Conservation (phyloP, 23 red algal genomes). For the Gracilaria domingensis region DNA sequence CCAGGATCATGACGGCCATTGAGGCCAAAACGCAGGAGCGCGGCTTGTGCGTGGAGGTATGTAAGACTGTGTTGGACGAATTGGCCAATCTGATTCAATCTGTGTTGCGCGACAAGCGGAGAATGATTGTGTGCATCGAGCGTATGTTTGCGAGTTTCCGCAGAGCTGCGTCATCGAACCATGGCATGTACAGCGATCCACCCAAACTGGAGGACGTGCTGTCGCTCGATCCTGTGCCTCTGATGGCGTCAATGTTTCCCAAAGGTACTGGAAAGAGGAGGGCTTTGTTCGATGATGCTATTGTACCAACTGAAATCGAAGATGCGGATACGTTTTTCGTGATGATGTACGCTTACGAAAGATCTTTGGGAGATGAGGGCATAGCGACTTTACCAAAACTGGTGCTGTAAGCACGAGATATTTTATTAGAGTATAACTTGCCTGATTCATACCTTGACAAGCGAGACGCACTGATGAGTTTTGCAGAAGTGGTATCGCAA, state of each 20-base stretch:
- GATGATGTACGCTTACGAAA: conserved; percentile 56
- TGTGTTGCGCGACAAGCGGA: conserved; percentile 42
- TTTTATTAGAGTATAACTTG: conserved; percentile 36
- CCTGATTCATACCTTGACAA: conserved; percentile 73
- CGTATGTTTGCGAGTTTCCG: conserved; percentile 62
- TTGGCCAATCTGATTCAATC: conserved; percentile 36
- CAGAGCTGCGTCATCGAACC: conserved; percentile 1
- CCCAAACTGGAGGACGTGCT: conserved; percentile 35
- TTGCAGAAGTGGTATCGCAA: conserved; percentile 31
- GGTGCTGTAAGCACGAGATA: conserved; percentile 20
- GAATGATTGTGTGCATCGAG: conserved; percentile 69
- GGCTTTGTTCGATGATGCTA: conserved; percentile 33
- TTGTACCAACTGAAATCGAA: conserved; percentile 57
- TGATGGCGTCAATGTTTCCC: conserved; percentile 49
- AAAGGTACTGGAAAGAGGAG: conserved; percentile 50
- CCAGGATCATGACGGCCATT: conserved; percentile 43
- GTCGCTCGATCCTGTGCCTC: conserved; percentile 14
- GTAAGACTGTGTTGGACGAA: conserved; percentile 68
- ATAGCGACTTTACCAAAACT: conserved; percentile 8
- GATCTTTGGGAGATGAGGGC: not conserved
- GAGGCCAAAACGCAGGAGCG: conserved; percentile 25
- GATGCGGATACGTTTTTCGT: conserved; percentile 52
- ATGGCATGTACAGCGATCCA: conserved; percentile 7
- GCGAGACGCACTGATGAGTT: conserved; percentile 42
- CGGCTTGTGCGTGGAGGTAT: conserved; percentile 29